These are phyloP conservation scores for Pascua guehoae DNA, from an alignment of 1,284 basidiomycete genomes.

Conservation along the genomic window DNA sequence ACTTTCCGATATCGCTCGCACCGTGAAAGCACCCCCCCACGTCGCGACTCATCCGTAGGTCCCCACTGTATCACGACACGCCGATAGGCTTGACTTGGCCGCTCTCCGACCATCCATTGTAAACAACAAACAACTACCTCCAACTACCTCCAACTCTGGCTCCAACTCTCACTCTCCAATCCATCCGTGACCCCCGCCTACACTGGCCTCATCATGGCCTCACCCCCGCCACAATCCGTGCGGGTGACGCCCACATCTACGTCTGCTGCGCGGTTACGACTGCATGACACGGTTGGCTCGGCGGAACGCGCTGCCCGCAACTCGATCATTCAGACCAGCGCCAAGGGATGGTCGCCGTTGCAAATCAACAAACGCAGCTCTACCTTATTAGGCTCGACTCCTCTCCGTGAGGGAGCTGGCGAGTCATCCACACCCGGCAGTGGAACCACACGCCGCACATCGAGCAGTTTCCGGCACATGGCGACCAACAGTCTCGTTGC, in stretches of 20 bases:
- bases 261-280: constrained; percentile 1
- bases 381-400: not conserved
- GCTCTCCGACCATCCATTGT: too few species aligned
- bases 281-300: constrained; percentile 8
- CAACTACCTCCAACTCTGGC: not conserved
- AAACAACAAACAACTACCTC: not conserved
- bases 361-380: constrained; percentile 43
- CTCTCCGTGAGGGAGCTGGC: constrained; percentile 23
- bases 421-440: constrained; percentile 6
- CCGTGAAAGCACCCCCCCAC: too few species aligned
- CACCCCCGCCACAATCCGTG: not conserved
- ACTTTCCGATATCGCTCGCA: too few species aligned
- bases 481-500: constrained; percentile 76
- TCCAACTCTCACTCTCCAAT: not conserved
- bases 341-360: constrained; percentile 51
- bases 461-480: constrained; percentile 76
- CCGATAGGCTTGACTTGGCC: too few species aligned
- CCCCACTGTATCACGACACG: too few species aligned
- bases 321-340: constrained; percentile 45
- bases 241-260: constrained; percentile 5
- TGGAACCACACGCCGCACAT: constrained; percentile 58
- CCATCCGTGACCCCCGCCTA: not conserved
- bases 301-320: constrained; percentile 26
- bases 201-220: constrained; percentile 5
- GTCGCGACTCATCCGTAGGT: too few species aligned